A percentile compares a stretch with the other conserved stretches of the same genome.
Conservation (phyloP, 306 rosid genomes). For the Lablab purpureus region DNA sequence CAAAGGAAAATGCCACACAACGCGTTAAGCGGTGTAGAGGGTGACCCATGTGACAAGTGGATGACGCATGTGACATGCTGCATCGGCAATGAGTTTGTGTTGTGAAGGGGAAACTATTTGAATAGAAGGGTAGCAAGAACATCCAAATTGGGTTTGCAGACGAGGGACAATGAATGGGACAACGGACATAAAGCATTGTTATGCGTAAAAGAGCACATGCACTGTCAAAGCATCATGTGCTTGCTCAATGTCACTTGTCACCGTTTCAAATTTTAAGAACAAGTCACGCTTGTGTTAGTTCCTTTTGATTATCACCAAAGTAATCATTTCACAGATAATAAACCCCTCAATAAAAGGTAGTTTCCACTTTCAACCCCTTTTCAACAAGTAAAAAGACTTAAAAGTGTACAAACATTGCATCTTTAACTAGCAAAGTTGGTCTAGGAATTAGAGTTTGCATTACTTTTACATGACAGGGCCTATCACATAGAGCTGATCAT, state of each 20-base stretch:
- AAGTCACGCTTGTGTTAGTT: background rate
- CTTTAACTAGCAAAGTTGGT: conserved; percentile 13
- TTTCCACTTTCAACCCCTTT: background rate
- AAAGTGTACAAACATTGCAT: background rate
- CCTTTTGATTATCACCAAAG: background rate
- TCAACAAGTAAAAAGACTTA: background rate
- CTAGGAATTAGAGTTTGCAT: conserved; percentile 18
- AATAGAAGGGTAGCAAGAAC: background rate
- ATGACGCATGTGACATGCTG: conserved; percentile 41
- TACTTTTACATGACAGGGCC: conserved; percentile 15
- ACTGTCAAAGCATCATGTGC: conserved; percentile 49
- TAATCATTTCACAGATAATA: conserved; percentile 18
- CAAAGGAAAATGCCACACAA: conserved; percentile 33
- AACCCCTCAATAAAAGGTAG: background rate
- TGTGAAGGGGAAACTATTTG: background rate
- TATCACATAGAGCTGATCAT: conserved; percentile 23
- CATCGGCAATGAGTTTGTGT: conserved; percentile 10
- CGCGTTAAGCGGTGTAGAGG: conserved; percentile 7
- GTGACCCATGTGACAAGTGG: conserved; percentile 47
- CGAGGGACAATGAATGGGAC: conserved; percentile 39
- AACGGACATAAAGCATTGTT: conserved; percentile 21
- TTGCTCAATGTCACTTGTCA: conserved; percentile 34
- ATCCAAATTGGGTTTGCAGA: conserved; percentile 9
- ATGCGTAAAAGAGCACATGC: conserved; percentile 50
- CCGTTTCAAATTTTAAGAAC: conserved; percentile 29